Percentiles rank a stretch among this genome's conserved stretches.
phyloP scores from a whole-genome alignment of 2,329 filamentous ascomycete genomes.

The Pseudogymnoascus sp. region DNA sequence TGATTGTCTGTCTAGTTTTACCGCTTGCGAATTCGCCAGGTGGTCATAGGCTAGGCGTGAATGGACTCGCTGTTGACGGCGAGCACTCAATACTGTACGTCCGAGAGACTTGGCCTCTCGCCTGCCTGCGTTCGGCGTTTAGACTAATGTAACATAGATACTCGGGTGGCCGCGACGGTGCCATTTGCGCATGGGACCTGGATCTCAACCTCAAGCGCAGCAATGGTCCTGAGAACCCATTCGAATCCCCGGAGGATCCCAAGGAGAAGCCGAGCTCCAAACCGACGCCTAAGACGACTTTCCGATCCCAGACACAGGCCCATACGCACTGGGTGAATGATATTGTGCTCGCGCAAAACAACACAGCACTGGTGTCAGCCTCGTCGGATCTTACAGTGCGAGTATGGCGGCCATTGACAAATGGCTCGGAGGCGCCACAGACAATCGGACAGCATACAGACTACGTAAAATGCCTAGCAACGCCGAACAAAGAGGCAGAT shows the following conservation, averaged over 20 bases:
- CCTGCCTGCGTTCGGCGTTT: conserved; percentile 10
- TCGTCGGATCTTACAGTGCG: conserved; percentile 68
- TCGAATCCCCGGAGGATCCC: conserved; percentile 25
- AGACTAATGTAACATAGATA: conserved; percentile 51
- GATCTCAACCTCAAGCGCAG: conserved; percentile 52
- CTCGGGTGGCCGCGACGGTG: conserved; percentile 89
- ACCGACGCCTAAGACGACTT: conserved; percentile 42
- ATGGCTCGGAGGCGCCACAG: conserved; percentile 55
- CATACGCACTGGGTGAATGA: conserved; percentile 76
- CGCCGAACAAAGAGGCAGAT: conserved; percentile 58
- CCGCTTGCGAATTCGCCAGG: conserved; percentile 66
- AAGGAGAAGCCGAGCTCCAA: conserved; percentile 25
- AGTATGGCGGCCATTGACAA: conserved; percentile 66
- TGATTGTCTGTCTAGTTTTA: conserved; percentile 43
- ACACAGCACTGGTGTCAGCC: conserved; percentile 59
- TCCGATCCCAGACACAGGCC: conserved; percentile 56
- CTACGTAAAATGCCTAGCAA: conserved; percentile 90
- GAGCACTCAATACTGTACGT: conserved; percentile 78
- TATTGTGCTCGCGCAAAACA: conserved; percentile 56
- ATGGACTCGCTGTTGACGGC: conserved; percentile 81
- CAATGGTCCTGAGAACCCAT: conserved; percentile 21
- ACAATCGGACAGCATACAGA: conserved; percentile 90
- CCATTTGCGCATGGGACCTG: conserved; percentile 92
- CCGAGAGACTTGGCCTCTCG: conserved; percentile 11
- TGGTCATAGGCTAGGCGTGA: conserved; percentile 88